phyloP scores from a whole-genome alignment of 495 filamentous ascomycete genomes.

The Jackrogersella multiformis region DNA sequence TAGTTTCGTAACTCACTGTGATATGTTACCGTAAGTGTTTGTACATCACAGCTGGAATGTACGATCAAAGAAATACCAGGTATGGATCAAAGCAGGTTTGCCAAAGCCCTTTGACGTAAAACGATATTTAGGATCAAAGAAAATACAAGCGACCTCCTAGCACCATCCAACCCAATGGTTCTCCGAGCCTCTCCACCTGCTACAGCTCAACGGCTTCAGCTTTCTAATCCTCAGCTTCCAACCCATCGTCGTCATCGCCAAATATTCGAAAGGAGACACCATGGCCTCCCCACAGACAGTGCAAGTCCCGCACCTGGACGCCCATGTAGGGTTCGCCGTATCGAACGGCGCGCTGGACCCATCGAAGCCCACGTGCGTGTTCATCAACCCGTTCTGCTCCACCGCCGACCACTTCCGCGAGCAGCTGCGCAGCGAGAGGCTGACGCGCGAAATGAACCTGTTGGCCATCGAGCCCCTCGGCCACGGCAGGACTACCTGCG shows the following conservation, averaged over 20 bases:
- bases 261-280: conserved; percentile 1
- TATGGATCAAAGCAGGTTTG: neutral
- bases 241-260: neutral
- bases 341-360: conserved; percentile 55
- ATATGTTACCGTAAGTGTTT: neutral
- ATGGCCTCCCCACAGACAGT: conserved; percentile 49
- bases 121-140: conserved; percentile 27
- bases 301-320: conserved; percentile 63
- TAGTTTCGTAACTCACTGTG: no score
- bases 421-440: conserved; percentile 56
- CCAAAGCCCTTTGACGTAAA: conserved; percentile 23
- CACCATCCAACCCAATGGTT: neutral
- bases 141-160: neutral
- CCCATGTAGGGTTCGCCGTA: conserved; percentile 62
- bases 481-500: conserved; percentile 58
- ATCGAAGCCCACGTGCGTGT: conserved; percentile 65
- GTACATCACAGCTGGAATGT: neutral
- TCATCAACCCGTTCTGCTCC: conserved; percentile 69
- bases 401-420: conserved; percentile 60
- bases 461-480: conserved; percentile 67
- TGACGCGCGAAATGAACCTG: conserved; percentile 60
- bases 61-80: conserved; percentile 15
- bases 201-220: neutral
- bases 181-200: neutral
- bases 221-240: neutral